Evolutionary conservation across 352 stramenopile species (phyloP).

Genomic region (Phytophthora multivora): DNA sequence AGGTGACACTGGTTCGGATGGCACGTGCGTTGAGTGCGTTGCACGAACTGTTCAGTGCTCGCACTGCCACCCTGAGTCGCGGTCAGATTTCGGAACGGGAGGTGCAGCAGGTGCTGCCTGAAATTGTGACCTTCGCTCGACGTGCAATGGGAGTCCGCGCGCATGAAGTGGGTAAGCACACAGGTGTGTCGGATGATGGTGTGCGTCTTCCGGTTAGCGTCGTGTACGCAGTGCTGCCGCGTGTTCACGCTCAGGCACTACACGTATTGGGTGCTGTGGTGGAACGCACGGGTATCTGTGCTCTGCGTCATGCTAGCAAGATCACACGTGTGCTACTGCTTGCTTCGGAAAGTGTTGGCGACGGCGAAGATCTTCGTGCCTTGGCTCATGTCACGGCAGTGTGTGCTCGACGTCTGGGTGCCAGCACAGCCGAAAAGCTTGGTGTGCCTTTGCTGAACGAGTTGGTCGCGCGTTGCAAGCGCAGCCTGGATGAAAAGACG

Average conservation of each 20-base stretch:
- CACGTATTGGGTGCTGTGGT: constrained; percentile 46
- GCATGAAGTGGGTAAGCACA: constrained; percentile 82
- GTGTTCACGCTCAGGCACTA: constrained; percentile 58
- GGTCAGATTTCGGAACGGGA: constrained; percentile 74
- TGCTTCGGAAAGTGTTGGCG: constrained; percentile 47
- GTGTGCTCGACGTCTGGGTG: constrained; percentile 61
- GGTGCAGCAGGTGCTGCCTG: constrained; percentile 62
- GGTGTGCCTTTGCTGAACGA: constrained; percentile 68
- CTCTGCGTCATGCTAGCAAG: constrained; percentile 68
- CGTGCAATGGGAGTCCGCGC: constrained; percentile 67
- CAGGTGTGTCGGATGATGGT: constrained; percentile 78
- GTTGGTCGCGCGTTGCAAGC: constrained; percentile 60
- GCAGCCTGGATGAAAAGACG: constrained; percentile 45
- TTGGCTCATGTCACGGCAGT: constrained; percentile 53
- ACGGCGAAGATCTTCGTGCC: constrained; percentile 43
- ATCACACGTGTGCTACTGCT: constrained; percentile 70
- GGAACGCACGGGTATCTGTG: constrained; percentile 56
- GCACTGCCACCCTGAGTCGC: constrained; percentile 23
- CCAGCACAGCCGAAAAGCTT: constrained; percentile 75
- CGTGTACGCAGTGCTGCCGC: constrained; percentile 69
- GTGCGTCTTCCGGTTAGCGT: constrained; percentile 72
- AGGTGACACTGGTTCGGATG: constrained; percentile 49
- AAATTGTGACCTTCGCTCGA: constrained; percentile 60
- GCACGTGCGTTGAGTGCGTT: constrained; percentile 45
- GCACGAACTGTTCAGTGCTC: constrained; percentile 48